Evolutionary conservation across 164 flowering plant genomes (phyloP).

Genomic region (Magnolia kwangsiensis): DNA sequence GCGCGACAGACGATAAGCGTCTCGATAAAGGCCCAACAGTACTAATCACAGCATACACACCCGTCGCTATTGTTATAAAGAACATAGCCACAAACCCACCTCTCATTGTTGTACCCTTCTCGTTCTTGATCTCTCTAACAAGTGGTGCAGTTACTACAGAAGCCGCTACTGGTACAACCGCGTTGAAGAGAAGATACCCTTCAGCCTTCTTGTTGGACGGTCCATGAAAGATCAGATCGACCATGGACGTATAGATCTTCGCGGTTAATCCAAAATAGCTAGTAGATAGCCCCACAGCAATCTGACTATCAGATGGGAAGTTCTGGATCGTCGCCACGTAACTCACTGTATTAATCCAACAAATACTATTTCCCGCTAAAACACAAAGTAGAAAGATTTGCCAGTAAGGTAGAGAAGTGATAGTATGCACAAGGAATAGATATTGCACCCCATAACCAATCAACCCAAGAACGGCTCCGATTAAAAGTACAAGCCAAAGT

Average conservation of each 20-base stretch:
- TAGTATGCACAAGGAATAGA: constrained; percentile 41
- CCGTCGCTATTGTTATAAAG: constrained; percentile 11
- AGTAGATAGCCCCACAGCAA: constrained; percentile 67
- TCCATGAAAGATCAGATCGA: not conserved
- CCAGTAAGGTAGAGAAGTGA: constrained; percentile 42
- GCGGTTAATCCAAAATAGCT: constrained; percentile 79
- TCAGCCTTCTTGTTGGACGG: constrained; percentile 2
- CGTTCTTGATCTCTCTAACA: constrained; percentile 9
- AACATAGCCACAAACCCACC: constrained; percentile 46
- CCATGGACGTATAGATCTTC: constrained; percentile 41
- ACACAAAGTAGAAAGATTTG: constrained; percentile 52
- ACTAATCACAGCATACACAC: constrained; percentile 10
- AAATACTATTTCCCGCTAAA: constrained; percentile 83
- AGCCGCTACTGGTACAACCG: constrained; percentile 47
- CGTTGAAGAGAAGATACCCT: constrained; percentile 62
- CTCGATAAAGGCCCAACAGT: not conserved
- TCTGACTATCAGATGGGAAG: constrained; percentile 52
- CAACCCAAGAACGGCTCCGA: constrained; percentile 60
- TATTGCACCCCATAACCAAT: constrained; percentile 78
- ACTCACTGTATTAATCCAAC: constrained; percentile 93
- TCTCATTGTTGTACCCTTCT: constrained; percentile 8
- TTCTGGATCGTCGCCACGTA: constrained; percentile 47
- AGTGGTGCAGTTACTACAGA: constrained; percentile 42
- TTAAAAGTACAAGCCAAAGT: constrained; percentile 59
- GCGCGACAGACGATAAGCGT: not conserved